Base-by-base conservation (phyloP, 495 filamentous ascomycete species). In the Daldinia caldariorum region DNA sequence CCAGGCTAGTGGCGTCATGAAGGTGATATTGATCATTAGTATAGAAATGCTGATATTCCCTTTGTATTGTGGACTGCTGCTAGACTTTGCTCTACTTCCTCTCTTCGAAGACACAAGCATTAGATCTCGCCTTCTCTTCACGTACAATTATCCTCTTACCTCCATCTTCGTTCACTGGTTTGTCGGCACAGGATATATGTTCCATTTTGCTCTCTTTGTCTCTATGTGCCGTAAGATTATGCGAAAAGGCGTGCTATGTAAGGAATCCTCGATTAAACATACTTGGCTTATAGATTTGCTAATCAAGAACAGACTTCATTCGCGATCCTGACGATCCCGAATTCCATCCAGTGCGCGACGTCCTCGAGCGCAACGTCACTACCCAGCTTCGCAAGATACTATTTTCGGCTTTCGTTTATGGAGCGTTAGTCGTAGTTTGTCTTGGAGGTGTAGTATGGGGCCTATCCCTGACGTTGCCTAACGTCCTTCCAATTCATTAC, bases 11-110 rank as follows among this genome's bases (percentile, higher is more conserved):
- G 95, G 95, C 3, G 94, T 99, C 12, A 88, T 97, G 85, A 99
- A 99, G 77, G 95, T 99, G 14, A 95, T 99, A 43, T 83, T 98
- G 26, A 99, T 99, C 70, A 99, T 99, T 66, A 93, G 93, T 63
- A 97, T 98, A 76, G 95, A 99, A 81, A 99, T 99, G 95, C 91
- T 99, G 41, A 86, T 92, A 16, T 99, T 99, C 75, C 95, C 95
- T 0, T 81, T 99, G 7, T 98, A 97, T 76, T 99, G 96, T 74
- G 95, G 95, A 22, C 80, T 97, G 51, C 85, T 99, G 5, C 87
- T 98, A 31, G 95, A 99, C 77, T 66, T 93, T 39, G 96, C 96
- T 10, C 81, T 97, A 34, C 83, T 99, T 18, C 95, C 95, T 3
- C 83, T 98, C 1, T 99, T 98, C 74, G 89, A 91, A 37, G 81